These are phyloP conservation scores for Botrytis tulipae DNA, from an alignment of 2,329 filamentous ascomycete species.

Conservation along the genomic window DNA sequence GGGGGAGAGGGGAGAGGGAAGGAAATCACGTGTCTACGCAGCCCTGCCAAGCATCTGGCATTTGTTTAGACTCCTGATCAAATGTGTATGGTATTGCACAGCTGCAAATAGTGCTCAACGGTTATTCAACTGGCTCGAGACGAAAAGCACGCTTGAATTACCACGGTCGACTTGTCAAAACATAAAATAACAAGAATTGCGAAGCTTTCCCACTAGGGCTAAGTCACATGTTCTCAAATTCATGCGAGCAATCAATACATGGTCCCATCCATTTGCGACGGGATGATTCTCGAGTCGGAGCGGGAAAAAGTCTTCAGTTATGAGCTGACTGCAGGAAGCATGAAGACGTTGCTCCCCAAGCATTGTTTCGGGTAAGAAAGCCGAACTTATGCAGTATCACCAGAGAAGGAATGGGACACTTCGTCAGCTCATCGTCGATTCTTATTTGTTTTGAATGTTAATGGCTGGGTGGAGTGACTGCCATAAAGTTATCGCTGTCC, in stretches of 20 bases:
- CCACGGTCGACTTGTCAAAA: background rate
- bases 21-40: too few species aligned
- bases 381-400: background rate
- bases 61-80: background rate
- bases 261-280: background rate
- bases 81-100: background rate
- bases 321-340: constrained; percentile 12
- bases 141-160: background rate
- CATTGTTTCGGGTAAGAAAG: background rate
- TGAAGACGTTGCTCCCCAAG: background rate
- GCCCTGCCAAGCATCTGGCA: background rate
- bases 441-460: background rate
- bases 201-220: background rate
- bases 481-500: background rate
- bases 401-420: background rate
- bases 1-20: too few species aligned
- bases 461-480: background rate
- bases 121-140: background rate
- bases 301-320: background rate
- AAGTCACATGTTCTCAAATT: constrained; percentile 5
- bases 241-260: background rate
- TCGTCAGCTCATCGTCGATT: background rate
- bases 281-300: background rate
- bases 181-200: background rate
- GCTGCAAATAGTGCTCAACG: background rate